Evolutionary conservation across 2,329 filamentous ascomycete species (phyloP).

Genomic region (Trichophyton rubrum): DNA sequence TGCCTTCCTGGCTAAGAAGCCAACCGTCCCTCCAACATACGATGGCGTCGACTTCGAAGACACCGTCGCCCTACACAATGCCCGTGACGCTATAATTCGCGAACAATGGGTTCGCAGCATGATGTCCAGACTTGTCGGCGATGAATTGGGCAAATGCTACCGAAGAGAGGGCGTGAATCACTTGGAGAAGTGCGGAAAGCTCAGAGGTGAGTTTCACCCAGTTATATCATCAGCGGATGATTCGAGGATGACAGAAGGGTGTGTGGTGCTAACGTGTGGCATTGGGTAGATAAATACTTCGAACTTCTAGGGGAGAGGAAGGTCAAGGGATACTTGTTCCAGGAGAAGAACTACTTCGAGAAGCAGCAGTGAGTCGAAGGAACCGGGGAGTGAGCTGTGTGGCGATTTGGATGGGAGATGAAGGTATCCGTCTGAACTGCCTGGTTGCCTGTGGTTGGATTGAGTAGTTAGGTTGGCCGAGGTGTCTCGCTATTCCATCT

Average conservation of each 20-base stretch:
- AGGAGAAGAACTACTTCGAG: constrained; percentile 50
- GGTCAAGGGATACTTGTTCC: constrained; percentile 50
- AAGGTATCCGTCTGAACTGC: background rate
- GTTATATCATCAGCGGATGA: background rate
- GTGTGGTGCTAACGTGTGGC: background rate
- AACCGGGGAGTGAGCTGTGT: background rate
- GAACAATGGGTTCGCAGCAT: constrained; percentile 59
- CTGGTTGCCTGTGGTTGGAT: background rate
- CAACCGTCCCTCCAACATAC: constrained; percentile 52
- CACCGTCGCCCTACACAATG: constrained; percentile 50
- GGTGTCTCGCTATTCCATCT: background rate
- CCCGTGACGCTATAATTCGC: constrained; percentile 52
- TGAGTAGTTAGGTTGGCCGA: background rate
- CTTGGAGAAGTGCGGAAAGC: constrained; percentile 53
- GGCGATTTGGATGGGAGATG: background rate
- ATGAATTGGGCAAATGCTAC: constrained; percentile 58
- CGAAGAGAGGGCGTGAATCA: constrained; percentile 53
- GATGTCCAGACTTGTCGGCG: constrained; percentile 53
- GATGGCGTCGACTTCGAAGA: constrained; percentile 56
- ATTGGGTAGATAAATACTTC: constrained; percentile 48
- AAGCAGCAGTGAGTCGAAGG: constrained; percentile 22
- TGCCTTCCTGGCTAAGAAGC: constrained; percentile 52
- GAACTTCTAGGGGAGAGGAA: constrained; percentile 51
- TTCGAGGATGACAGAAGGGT: background rate
- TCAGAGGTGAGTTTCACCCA: constrained; percentile 42